These are phyloP conservation scores for Ceratocystis cacaofunesta DNA, from an alignment of 2,329 filamentous ascomycete genomes.

Conservation along the genomic window DNA sequence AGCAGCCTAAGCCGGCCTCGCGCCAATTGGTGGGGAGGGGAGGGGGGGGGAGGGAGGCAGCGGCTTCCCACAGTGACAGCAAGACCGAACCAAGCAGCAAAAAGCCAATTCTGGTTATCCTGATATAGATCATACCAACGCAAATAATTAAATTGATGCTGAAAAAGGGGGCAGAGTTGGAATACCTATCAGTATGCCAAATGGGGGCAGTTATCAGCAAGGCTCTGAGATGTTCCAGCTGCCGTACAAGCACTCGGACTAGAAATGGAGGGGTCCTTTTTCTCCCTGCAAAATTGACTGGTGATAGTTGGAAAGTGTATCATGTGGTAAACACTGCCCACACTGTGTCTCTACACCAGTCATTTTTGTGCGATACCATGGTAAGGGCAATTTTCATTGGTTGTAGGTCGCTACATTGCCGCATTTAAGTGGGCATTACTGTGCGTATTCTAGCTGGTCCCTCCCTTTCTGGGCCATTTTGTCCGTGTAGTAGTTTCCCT, in stretches of 20 bases:
- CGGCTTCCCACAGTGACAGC: neutral
- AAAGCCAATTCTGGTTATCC: neutral
- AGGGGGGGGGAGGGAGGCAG: neutral
- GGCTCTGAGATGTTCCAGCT: neutral
- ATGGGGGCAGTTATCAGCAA: neutral
- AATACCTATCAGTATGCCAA: neutral
- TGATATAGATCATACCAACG: neutral
- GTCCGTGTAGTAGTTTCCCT: neutral
- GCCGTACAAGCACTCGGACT: neutral
- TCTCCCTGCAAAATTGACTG: slow-evolving; percentile 11
- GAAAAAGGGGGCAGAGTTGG: neutral
- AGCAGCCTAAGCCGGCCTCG: neutral
- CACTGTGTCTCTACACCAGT: neutral
- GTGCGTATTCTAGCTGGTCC: slow-evolving; percentile 4
- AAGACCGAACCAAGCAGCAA: neutral
- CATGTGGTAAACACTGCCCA: slow-evolving; percentile 1
- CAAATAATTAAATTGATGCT: neutral
- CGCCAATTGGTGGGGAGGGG: neutral
- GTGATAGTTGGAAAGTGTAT: slow-evolving; percentile 9
- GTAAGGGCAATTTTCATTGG: neutral
- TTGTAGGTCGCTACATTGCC: neutral
- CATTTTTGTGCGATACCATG: neutral
- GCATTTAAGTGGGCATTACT: slow-evolving; percentile 8
- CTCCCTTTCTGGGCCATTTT: neutral
- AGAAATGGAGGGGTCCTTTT: neutral